Percentiles rank a stretch among this genome's conserved stretches.
Conservation (phyloP, 345 rosid genomes). For the Dipteronia sinensis region DNA sequence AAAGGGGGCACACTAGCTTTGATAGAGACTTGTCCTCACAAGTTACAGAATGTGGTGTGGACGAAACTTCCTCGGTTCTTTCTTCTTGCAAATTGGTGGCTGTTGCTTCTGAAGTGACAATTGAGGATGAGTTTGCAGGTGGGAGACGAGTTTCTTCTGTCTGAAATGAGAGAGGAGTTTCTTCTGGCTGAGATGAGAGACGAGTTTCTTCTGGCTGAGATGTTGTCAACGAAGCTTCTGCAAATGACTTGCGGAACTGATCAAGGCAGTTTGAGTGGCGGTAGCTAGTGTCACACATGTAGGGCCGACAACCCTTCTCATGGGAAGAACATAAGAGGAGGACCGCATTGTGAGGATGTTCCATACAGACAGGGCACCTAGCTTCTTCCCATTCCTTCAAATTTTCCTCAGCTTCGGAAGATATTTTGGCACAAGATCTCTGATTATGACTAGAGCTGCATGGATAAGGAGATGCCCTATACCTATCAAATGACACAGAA, state of each 20-base stretch:
- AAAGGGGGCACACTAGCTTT: constrained; percentile 79
- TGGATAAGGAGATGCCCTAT: constrained; percentile 54
- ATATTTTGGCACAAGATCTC: constrained; percentile 45
- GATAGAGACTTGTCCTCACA: constrained; percentile 42
- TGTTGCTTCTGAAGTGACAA: constrained; percentile 34
- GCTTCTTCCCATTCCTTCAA: constrained; percentile 95
- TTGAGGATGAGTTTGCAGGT: constrained; percentile 21
- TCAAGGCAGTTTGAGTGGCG: constrained; percentile 97
- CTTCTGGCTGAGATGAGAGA: constrained; percentile 37
- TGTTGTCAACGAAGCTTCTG: constrained; percentile 33
- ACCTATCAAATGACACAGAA: constrained; percentile 66
- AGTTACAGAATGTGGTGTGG: constrained; percentile 23
- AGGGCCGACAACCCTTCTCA: constrained; percentile 92
- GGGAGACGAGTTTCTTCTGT: constrained; percentile 37
- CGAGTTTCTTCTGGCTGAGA: constrained; percentile 39
- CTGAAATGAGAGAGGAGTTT: constrained; percentile 20
- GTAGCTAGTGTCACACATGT: constrained; percentile 97
- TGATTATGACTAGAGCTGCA: constrained; percentile 58
- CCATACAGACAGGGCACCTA: constrained; percentile 96
- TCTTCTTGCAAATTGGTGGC: constrained; percentile 40
- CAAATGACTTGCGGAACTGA: constrained; percentile 75
- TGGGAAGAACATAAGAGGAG: constrained; percentile 90
- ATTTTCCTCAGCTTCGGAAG: constrained; percentile 51
- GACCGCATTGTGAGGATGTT: constrained; percentile 97
- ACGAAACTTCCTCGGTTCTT: constrained; percentile 34